phyloP scores from a whole-genome alignment of 257 asterid species.

The Plectranthus barbatus region DNA sequence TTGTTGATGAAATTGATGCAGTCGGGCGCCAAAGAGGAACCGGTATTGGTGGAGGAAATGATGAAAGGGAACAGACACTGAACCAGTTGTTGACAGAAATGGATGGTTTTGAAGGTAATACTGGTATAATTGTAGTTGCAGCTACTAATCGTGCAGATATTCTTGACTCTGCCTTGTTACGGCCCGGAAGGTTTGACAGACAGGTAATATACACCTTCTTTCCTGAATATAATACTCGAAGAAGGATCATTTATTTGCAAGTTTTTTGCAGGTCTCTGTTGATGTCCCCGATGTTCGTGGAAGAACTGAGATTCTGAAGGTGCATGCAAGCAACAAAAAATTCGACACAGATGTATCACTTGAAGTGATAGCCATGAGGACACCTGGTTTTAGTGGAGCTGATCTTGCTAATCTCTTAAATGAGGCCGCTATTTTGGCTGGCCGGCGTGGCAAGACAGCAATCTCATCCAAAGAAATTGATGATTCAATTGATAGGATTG shows the following conservation, averaged over 20 bases:
- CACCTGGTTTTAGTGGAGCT: constrained; percentile 99
- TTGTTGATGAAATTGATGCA: constrained; percentile 99
- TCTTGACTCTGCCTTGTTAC: constrained; percentile 88
- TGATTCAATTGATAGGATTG: constrained; percentile 94
- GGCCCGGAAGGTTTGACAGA: constrained; percentile 97
- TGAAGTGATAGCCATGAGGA: constrained; percentile 95
- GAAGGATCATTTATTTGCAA: not conserved
- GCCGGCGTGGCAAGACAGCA: constrained; percentile 79
- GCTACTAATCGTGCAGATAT: constrained; percentile 98
- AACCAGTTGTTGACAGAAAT: constrained; percentile 95
- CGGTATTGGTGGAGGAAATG: constrained; percentile 97
- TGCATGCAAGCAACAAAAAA: constrained; percentile 81
- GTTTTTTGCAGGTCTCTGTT: constrained; percentile 57
- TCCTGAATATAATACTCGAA: not conserved
- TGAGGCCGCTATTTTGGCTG: constrained; percentile 95
- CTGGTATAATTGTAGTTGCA: constrained; percentile 92
- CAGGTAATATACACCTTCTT: constrained; percentile 55
- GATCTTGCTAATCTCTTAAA: constrained; percentile 97
- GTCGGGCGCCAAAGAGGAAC: constrained; percentile 99
- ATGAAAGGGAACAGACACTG: constrained; percentile 93
- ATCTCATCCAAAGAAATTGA: constrained; percentile 88
- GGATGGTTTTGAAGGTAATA: constrained; percentile 98
- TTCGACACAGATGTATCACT: constrained; percentile 75
- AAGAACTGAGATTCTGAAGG: constrained; percentile 92
- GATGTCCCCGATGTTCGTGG: constrained; percentile 98